Evolutionary conservation across 768 basidiomycete genomes (phyloP).

Genomic region (Trametes gibbosa): DNA sequence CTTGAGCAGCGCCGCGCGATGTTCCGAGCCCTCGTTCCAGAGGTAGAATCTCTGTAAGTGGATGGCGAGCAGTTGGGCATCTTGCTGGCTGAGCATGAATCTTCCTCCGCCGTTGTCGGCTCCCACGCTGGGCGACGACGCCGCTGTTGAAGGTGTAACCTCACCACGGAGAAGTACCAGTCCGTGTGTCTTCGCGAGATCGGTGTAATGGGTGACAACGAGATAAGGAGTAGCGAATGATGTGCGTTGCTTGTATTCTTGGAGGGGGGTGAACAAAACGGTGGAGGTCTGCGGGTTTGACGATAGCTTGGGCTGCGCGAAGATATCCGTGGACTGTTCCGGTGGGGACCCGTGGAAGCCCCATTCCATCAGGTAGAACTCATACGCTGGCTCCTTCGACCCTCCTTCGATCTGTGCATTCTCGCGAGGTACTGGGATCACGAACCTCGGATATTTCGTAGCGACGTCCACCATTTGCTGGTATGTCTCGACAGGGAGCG

Average conservation of each 20-base stretch:
- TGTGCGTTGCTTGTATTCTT: conserved; percentile 85
- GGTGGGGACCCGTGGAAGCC: conserved; percentile 73
- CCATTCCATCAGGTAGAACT: conserved; percentile 91
- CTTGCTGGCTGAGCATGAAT: conserved; percentile 70
- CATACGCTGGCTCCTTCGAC: conserved; percentile 47
- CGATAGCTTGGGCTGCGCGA: conserved; percentile 35
- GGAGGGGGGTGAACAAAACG: conserved; percentile 87
- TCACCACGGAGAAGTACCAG: conserved; percentile 89
- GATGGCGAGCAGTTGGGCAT: conserved; percentile 81
- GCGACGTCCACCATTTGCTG: conserved; percentile 63
- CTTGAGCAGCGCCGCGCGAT: conserved; percentile 52
- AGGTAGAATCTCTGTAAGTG: conserved; percentile 85
- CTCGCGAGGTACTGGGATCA: conserved; percentile 74
- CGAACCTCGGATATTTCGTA: conserved; percentile 69
- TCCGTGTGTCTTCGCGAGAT: conserved; percentile 75
- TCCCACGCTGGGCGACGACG: conserved; percentile 38
- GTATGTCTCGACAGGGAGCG: conserved; percentile 73
- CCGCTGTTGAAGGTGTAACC: conserved; percentile 68
- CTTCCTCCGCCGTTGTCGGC: conserved; percentile 38
- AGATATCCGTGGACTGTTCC: conserved; percentile 49
- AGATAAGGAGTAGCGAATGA: conserved; percentile 90
- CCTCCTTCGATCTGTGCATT: conserved; percentile 29
- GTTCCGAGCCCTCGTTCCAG: conserved; percentile 42
- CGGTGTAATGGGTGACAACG: conserved; percentile 88
- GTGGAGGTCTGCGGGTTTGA: conserved; percentile 62